Evolutionary conservation across 75 land plant genomes (phyloP).

Genomic region (Cryptomeria japonica): DNA sequence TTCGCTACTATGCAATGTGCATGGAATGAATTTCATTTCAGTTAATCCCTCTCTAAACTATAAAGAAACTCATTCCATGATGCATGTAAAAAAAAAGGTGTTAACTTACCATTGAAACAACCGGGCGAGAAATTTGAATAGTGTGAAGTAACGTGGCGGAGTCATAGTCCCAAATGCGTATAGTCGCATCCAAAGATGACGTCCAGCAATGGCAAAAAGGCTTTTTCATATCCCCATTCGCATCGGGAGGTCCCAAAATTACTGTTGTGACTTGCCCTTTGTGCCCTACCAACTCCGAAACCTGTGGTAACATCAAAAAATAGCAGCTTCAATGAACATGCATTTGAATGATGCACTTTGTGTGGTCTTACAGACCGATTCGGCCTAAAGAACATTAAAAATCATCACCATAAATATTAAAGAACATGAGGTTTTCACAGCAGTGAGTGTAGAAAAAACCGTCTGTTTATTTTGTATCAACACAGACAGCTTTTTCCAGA

Average conservation of each 20-base stretch:
- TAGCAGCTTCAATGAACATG: not conserved
- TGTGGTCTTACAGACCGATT: too few relatives aligned
- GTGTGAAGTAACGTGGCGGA: constrained; percentile 50
- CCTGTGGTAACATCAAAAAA: constrained; percentile 25
- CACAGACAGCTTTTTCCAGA: too few relatives aligned
- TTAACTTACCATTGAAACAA: constrained; percentile 75
- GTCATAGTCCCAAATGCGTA: constrained; percentile 84
- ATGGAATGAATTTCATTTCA: not conserved
- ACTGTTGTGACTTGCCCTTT: constrained; percentile 71
- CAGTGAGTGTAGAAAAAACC: too few relatives aligned
- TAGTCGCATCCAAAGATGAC: constrained; percentile 75
- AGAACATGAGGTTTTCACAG: too few relatives aligned
- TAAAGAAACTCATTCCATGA: too few relatives aligned
- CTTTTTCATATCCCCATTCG: constrained; percentile 22
- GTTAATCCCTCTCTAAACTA: not conserved
- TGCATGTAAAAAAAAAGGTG: not conserved
- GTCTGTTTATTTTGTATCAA: too few relatives aligned
- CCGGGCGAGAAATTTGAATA: constrained; percentile 54
- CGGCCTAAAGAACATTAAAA: too few relatives aligned
- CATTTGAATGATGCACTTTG: too few relatives aligned
- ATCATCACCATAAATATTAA: too few relatives aligned
- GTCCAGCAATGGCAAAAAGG: constrained; percentile 78
- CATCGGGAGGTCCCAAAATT: constrained; percentile 45
- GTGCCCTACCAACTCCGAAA: constrained; percentile 74
- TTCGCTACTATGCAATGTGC: not conserved